A percentile compares a stretch with the other conserved stretches of the same genome.
Evolutionary conservation across 2,329 filamentous ascomycete genomes (phyloP).

Genomic region (Nothophoma quercina): DNA sequence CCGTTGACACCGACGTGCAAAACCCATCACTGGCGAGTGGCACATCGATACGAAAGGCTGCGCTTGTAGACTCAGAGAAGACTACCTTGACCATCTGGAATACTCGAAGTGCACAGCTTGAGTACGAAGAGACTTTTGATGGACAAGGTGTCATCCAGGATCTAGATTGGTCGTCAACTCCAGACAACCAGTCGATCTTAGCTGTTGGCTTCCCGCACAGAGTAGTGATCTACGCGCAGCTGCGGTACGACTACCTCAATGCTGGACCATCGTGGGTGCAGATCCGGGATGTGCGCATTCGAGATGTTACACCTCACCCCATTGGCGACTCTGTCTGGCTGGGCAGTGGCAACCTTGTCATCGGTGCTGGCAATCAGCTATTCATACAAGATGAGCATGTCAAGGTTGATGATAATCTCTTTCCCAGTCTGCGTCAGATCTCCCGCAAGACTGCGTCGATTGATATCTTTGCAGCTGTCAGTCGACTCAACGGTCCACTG

Average conservation of each 20-base stretch:
- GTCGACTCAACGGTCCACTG: slow-evolving; percentile 83
- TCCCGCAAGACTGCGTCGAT: slow-evolving; percentile 60
- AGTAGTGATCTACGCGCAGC: slow-evolving; percentile 81
- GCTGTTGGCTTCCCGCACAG: slow-evolving; percentile 92
- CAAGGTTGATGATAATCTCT: slow-evolving; percentile 66
- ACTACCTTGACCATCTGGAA: slow-evolving; percentile 91
- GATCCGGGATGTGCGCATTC: slow-evolving; percentile 81
- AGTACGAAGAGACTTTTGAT: slow-evolving; percentile 79
- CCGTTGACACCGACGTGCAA: slow-evolving; percentile 77
- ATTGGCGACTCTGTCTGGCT: slow-evolving; percentile 96
- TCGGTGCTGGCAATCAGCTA: slow-evolving; percentile 90
- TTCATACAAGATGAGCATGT: slow-evolving; percentile 84
- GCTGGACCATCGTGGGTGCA: slow-evolving; percentile 88
- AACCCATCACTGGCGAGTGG: slow-evolving; percentile 82
- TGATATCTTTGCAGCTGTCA: slow-evolving; percentile 83
- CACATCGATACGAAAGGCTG: slow-evolving; percentile 85
- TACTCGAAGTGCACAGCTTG: slow-evolving; percentile 78
- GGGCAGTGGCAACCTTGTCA: slow-evolving; percentile 80
- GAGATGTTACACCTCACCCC: slow-evolving; percentile 83
- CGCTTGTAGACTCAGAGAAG: slow-evolving; percentile 76
- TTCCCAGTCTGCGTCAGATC: slow-evolving; percentile 62
- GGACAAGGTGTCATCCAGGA: slow-evolving; percentile 79
- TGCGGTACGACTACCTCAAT: slow-evolving; percentile 91
- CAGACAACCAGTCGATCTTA: slow-evolving; percentile 85
- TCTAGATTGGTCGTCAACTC: slow-evolving; percentile 92